Evolutionary conservation across 495 filamentous ascomycete species (phyloP).

Genomic region (Cryomyces minteri): DNA sequence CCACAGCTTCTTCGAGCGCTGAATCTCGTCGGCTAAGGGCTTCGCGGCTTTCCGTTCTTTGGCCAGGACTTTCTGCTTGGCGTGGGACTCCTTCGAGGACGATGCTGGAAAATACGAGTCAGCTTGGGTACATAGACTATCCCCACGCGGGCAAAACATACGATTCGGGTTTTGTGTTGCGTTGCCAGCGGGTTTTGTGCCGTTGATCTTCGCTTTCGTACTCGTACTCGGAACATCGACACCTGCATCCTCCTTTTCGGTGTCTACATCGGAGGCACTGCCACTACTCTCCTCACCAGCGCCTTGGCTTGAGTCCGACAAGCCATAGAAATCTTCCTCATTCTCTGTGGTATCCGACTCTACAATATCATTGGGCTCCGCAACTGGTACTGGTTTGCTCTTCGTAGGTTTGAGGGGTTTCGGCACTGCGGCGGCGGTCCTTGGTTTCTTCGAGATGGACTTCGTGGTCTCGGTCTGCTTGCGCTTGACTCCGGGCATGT

Average conservation of each 20-base stretch:
- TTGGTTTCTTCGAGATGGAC: background rate
- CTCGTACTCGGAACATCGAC: conserved; percentile 1
- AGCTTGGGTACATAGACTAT: background rate
- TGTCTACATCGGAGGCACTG: background rate
- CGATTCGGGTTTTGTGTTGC: background rate
- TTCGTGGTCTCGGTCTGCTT: background rate
- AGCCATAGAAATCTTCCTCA: conserved; percentile 13
- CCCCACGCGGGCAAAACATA: background rate
- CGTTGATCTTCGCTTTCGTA: background rate
- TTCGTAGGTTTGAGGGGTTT: conserved; percentile 1
- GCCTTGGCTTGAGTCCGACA: conserved; percentile 3
- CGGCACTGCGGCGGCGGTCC: background rate
- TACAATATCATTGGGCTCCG: conserved; percentile 7
- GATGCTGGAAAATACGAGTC: background rate
- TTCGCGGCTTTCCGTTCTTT: conserved; percentile 84
- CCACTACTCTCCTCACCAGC: too few species aligned
- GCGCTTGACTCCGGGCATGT: conserved; percentile 3
- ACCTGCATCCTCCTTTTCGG: background rate
- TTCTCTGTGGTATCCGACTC: conserved; percentile 15
- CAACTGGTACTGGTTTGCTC: background rate
- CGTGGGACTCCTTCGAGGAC: conserved; percentile 66
- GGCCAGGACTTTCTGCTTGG: conserved; percentile 75
- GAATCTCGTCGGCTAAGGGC: conserved; percentile 74
- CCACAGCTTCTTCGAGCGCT: conserved; percentile 92
- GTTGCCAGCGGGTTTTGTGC: background rate